phyloP scores from a whole-genome alignment of 345 rosid genomes.

The Eucalyptus marginata region DNA sequence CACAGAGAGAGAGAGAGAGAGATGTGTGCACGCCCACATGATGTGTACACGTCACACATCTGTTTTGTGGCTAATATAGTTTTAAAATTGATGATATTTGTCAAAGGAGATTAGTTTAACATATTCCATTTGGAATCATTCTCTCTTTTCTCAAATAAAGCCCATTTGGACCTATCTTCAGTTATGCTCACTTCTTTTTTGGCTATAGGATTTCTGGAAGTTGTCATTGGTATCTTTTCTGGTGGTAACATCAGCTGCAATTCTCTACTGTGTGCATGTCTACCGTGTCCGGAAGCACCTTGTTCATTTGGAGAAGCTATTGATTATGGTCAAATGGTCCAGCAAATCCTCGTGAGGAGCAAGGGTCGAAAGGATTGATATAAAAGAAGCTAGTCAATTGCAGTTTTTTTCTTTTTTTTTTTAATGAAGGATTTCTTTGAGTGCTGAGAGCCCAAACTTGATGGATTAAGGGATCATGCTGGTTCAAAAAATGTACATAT shows the following conservation, averaged over 20 bases:
- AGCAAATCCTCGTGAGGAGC: background rate
- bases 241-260: constrained; percentile 40
- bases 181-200: background rate
- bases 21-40: no score
- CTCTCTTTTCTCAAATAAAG: background rate
- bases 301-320: constrained; percentile 48
- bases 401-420: background rate
- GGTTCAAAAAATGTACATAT: background rate
- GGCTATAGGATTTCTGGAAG: constrained; percentile 72
- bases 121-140: background rate
- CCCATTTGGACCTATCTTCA: background rate
- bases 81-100: background rate
- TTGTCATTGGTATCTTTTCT: constrained; percentile 42
- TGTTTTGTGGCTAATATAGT: background rate
- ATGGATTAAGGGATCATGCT: background rate
- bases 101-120: background rate
- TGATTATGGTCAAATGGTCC: background rate
- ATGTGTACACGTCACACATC: no score
- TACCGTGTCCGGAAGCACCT: constrained; percentile 53
- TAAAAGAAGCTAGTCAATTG: background rate
- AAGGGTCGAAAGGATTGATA: background rate
- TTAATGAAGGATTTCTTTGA: background rate
- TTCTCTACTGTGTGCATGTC: constrained; percentile 43
- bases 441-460: background rate
- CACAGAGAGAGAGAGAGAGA: background rate